phyloP scores from a whole-genome alignment of 495 filamentous ascomycete species.

The Collariella sp. region DNA sequence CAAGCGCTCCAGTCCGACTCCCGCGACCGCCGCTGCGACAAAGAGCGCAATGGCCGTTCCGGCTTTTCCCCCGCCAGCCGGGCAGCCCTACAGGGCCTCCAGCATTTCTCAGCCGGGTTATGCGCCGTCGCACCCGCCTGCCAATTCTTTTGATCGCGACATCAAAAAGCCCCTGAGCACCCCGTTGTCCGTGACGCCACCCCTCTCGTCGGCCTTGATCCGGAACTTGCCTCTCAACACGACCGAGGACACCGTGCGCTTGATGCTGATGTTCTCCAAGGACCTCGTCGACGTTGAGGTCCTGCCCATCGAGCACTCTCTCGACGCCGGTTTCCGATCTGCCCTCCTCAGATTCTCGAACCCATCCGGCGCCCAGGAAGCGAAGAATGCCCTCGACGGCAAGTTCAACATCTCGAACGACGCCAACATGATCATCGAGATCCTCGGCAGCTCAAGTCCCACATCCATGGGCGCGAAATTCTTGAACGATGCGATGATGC shows the following conservation, averaged over 20 bases:
- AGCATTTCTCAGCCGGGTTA: slow-evolving; percentile 30
- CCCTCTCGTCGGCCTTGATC: slow-evolving; percentile 46
- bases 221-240: slow-evolving; percentile 69
- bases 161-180: slow-evolving; percentile 43
- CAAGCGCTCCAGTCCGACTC: slow-evolving; percentile 31
- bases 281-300: slow-evolving; percentile 70
- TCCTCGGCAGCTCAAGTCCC: slow-evolving; percentile 44
- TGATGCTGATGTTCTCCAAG: slow-evolving; percentile 81
- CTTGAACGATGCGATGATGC: slow-evolving; percentile 28
- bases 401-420: slow-evolving; percentile 69
- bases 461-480: slow-evolving; percentile 31
- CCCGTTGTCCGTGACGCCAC: slow-evolving; percentile 40
- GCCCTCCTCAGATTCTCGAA: slow-evolving; percentile 71
- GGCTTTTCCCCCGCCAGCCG: slow-evolving; percentile 27
- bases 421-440: slow-evolving; percentile 70
- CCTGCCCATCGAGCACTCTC: slow-evolving; percentile 52
- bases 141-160: slow-evolving; percentile 35
- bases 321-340: slow-evolving; percentile 63
- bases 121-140: slow-evolving; percentile 29
- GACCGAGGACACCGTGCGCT: slow-evolving; percentile 60
- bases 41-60: slow-evolving; percentile 36
- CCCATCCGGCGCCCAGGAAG: slow-evolving; percentile 64
- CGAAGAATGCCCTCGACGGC: slow-evolving; percentile 66
- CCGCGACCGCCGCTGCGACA: slow-evolving; percentile 23
- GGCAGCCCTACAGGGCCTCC: slow-evolving; percentile 29